These are phyloP conservation scores for Endocalyx cinctus DNA, from an alignment of 2,329 filamentous ascomycete species.

Conservation along the genomic window DNA sequence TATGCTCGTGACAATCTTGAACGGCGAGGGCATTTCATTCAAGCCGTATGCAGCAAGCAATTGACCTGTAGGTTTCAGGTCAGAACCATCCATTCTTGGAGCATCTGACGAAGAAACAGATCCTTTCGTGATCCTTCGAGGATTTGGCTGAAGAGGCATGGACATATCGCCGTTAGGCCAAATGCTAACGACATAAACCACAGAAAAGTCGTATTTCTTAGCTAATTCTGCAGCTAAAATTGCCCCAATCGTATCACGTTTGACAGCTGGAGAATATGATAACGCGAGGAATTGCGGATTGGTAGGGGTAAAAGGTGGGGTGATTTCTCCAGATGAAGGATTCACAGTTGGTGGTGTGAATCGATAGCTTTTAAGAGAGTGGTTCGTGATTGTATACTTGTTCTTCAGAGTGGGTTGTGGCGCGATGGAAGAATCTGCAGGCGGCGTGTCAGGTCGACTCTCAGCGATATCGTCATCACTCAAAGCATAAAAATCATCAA, in stretches of 20 bases:
- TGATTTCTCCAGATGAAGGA: constrained; percentile 19
- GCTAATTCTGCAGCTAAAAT: constrained; percentile 53
- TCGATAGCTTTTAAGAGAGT: constrained; percentile 2
- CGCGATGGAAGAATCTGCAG: constrained; percentile 13
- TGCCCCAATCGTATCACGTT: constrained; percentile 44
- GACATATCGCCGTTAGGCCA: constrained; percentile 39
- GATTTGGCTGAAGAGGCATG: constrained; percentile 9
- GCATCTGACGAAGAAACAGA: too few species aligned
- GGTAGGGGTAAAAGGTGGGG: constrained; percentile 21
- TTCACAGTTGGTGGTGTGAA: too few species aligned
- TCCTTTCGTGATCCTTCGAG: background rate
- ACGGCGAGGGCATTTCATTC: constrained; percentile 12
- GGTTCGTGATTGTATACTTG: constrained; percentile 8
- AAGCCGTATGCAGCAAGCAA: constrained; percentile 16
- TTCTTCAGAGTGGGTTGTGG: constrained; percentile 24
- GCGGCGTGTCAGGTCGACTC: constrained; percentile 17
- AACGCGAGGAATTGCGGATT: constrained; percentile 36
- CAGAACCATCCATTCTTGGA: too few species aligned
- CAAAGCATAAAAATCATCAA: constrained; percentile 50
- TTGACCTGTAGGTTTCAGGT: constrained; percentile 6
- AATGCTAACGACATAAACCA: constrained; percentile 55
- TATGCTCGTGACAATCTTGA: constrained; percentile 14
- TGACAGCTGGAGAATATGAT: constrained; percentile 38
- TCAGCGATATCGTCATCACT: constrained; percentile 57
- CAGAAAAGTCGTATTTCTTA: constrained; percentile 50